A percentile compares a stretch with the other conserved stretches of the same genome.
Evolutionary conservation across 768 basidiomycete genomes (phyloP).

Genomic region (Trametes sanguinea): DNA sequence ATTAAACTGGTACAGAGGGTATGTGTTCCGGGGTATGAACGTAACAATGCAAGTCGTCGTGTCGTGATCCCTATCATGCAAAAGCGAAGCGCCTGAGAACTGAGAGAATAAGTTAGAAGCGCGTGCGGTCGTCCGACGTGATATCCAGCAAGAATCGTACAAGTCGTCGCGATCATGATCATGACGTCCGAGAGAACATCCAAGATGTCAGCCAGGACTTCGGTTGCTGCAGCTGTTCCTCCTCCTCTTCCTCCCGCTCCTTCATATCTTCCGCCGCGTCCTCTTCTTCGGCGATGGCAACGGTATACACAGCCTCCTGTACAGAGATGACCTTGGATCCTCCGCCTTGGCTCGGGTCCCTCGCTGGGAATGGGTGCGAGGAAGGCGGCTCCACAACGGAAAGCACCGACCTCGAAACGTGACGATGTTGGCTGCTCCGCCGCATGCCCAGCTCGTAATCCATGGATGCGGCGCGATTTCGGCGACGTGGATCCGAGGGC

Average conservation of each 20-base stretch:
- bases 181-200: constrained; percentile 51
- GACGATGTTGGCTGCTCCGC: constrained; percentile 1
- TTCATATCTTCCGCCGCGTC: constrained; percentile 53
- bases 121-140: background rate
- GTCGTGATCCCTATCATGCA: background rate
- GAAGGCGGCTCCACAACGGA: constrained; percentile 19
- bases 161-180: constrained; percentile 16
- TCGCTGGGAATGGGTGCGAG: background rate
- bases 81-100: background rate
- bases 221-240: constrained; percentile 43
- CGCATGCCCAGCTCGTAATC: constrained; percentile 24
- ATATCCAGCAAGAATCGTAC: constrained; percentile 9
- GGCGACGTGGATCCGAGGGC: constrained; percentile 21
- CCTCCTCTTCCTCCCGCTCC: constrained; percentile 57
- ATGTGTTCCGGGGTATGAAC: constrained; percentile 20
- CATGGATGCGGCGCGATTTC: constrained; percentile 29
- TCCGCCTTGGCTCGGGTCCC: constrained; percentile 20
- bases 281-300: constrained; percentile 71
- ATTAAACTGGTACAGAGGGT: constrained; percentile 23
- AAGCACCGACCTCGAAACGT: constrained; percentile 21
- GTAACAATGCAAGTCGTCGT: constrained; percentile 5
- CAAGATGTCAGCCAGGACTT: constrained; percentile 67
- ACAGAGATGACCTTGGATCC: constrained; percentile 45
- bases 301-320: constrained; percentile 64
- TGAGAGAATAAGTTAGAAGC: constrained; percentile 19